Conservation (phyloP, 352 stramenopile genomes). For the Pythium insidiosum region DNA sequence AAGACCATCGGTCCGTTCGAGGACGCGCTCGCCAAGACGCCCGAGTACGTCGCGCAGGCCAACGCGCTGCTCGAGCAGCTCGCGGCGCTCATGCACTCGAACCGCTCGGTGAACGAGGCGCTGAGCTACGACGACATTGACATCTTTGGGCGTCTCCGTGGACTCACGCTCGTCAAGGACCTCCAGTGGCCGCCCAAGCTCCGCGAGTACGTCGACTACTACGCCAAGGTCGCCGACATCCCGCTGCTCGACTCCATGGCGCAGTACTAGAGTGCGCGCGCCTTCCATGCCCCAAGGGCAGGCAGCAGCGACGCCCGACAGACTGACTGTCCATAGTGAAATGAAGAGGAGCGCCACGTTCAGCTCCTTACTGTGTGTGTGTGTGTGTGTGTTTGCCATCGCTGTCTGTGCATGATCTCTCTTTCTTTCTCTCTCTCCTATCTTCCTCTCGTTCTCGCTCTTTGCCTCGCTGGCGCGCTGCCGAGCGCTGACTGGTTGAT, state of each 20-base stretch:
- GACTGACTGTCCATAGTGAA: too few relatives aligned
- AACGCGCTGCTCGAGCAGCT: slow-evolving; percentile 32
- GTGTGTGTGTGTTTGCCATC: too few relatives aligned
- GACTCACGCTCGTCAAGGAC: slow-evolving; percentile 44
- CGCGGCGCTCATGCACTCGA: slow-evolving; percentile 27
- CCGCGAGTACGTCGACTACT: slow-evolving; percentile 35
- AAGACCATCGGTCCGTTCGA: slow-evolving; percentile 32
- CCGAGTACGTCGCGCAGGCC: slow-evolving; percentile 27
- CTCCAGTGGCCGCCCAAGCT: slow-evolving; percentile 39
- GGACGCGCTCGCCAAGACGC: slow-evolving; percentile 24
- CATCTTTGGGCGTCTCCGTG: slow-evolving; percentile 35
- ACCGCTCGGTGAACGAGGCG: slow-evolving; percentile 28
- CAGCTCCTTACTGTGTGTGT: too few relatives aligned
- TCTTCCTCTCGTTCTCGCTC: too few relatives aligned
- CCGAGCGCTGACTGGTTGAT: too few relatives aligned
- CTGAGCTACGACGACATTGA: slow-evolving; percentile 53
- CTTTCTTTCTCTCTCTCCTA: too few relatives aligned
- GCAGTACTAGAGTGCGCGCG: too few relatives aligned
- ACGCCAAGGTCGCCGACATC: slow-evolving; percentile 29
- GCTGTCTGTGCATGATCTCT: too few relatives aligned
- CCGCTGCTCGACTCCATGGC: slow-evolving; percentile 39
- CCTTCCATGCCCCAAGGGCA: too few relatives aligned
- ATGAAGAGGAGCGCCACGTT: too few relatives aligned
- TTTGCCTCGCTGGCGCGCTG: too few relatives aligned
- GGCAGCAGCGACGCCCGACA: too few relatives aligned